These are phyloP conservation scores for Setaria italica DNA, from an alignment of 202 grass and related monocot genomes.

Conservation along the genomic window DNA sequence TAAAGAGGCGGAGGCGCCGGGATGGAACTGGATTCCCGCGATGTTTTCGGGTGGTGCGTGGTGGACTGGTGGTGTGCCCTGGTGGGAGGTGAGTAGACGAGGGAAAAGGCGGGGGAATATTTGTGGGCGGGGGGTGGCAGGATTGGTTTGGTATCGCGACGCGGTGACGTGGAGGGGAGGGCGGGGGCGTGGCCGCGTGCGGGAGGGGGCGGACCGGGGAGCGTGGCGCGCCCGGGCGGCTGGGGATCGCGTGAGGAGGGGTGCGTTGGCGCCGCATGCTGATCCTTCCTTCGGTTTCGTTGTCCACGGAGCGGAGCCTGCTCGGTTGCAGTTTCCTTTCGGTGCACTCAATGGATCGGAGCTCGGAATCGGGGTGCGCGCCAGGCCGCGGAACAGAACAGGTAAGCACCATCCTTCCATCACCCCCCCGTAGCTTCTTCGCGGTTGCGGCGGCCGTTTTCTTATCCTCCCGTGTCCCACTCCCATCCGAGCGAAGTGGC, in stretches of 20 bases:
- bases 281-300: neutral
- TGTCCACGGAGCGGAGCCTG: neutral
- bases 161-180: constrained; percentile 2
- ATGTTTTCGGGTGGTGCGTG: constrained; percentile 23
- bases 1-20: constrained; percentile 6
- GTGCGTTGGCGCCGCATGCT: constrained; percentile 29
- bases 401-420: neutral
- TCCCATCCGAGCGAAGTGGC: neutral
- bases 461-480: neutral
- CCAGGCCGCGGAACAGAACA: neutral
- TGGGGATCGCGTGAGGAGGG: constrained; percentile 35
- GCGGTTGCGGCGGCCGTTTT: constrained; percentile 30
- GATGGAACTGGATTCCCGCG: constrained; percentile 29
- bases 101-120: constrained; percentile 48
- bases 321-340: neutral
- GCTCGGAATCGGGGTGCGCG: neutral
- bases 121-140: constrained; percentile 47
- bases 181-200: constrained; percentile 18
- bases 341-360: neutral
- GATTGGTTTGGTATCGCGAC: constrained; percentile 33
- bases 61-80: neutral
- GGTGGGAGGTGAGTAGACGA: neutral
- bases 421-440: constrained; percentile 2
- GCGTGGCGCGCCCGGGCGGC: constrained; percentile 31
- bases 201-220: neutral